Base-by-base conservation (phyloP, 495 filamentous ascomycete species). In the Beverwykella pulmonaria region DNA sequence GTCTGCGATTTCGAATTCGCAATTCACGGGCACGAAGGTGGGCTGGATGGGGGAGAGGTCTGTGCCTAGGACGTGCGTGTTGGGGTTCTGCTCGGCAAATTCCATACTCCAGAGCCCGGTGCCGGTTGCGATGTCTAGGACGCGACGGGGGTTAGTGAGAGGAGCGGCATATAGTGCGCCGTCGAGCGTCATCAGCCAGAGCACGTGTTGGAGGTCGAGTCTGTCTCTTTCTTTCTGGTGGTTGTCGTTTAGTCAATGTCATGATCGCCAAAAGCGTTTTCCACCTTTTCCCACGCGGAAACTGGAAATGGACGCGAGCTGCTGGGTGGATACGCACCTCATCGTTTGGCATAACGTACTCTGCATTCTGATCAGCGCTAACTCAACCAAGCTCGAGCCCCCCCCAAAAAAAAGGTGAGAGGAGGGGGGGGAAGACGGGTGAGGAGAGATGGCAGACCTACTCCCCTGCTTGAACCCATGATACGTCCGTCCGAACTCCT, bases 151-250 rank as follows among this genome's bases (percentile, higher is more conserved):
- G 15, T 25, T 29, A 10, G 70, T 39, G 30, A 80, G 68, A 26
- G 72, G 87, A 2, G 87, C 82, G 47, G 83, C 81, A 70, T 80
- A 80, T 0, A 90, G 75, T 64, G 77, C 74, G n/a, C 81, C 81
- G 32, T 79, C 77, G 41, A 80, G 73, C 2, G 74, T 81, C 9
- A 87, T 75, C 48, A 82, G 78, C 41, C 84, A 80, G 74, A 89
- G 80, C 32, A 82, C 77, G 73, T 89, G 86, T 74, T 89, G 87
- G 73, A 89, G 83, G 74, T 90, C 87, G 79, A 54, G 52, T n/a
- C 65, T 32, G 25, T 68, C 65, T n/a, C 29, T 26, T 34, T 66
- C 63, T 56, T 64, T 64, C 61, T 64, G 17, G n/a, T n/a, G n/a
- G n/a, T n/a, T n/a, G n/a, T n/a, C n/a, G n/a, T n/a, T n/a, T n/a